Evolutionary conservation across 2,329 filamentous ascomycete genomes (phyloP), one percentile per base, ranked within the genome.

Genomic region (Aspergillus sojae): DNA sequence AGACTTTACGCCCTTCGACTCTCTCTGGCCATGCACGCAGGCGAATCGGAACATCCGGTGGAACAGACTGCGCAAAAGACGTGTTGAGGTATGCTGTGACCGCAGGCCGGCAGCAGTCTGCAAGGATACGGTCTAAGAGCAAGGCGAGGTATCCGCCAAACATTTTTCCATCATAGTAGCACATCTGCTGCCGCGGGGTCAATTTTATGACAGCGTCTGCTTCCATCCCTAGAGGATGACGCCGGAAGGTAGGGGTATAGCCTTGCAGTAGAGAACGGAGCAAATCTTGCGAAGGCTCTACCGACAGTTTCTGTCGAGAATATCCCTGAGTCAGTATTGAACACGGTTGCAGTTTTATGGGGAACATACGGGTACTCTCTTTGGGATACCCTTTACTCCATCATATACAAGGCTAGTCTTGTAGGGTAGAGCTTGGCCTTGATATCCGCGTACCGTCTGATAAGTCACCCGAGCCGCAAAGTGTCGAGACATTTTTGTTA

Each of bases 141-240:
- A 57, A 23, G 39, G 55, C 30, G 14, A 57, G 36, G 16, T 57
- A 45, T n/a, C 55, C 39, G 12, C 55, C 26, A 39, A 57, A 57
- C 26, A 57, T 34, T 36, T 30, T 57, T 26, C 55, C 26, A 43
- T 57, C 28, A 43, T 57, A 46, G 39, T 57, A 57, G 14, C 26
- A 57, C 26, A 57, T 57, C 41, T 57, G 39, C 39, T 57, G 39
- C 23, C 28, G 39, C 21, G 39, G 55, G 14, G 39, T 36, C 26
- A 57, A 45, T 30, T 43, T 26, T 23, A 57, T 16, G 21, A 36
- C 16, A 34, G 53, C 34, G 16, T 56, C 30, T 36, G 34, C 34
- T 56, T 56, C 53, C 21, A 23, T 23, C n/a, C 53, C 34, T 21
- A 56, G 30, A 56, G 12, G 21, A 26, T 56, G 34, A n/a, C n/a